A percentile compares a stretch with the other conserved stretches of the same genome.
Conservation (phyloP, 1,284 basidiomycete species). For the Ganoderma boninense region DNA sequence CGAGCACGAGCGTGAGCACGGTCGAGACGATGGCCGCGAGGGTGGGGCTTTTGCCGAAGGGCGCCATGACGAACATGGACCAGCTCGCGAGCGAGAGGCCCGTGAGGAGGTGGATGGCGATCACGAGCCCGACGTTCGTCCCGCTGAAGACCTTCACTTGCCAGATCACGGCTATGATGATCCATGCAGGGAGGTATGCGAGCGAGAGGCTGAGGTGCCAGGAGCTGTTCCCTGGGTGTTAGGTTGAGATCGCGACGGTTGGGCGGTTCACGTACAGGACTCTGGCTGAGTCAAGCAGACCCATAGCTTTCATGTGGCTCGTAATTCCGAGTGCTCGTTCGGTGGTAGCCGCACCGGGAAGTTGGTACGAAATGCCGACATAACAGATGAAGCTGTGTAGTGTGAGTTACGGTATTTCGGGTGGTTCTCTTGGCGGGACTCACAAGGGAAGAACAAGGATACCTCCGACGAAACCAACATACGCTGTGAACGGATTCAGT, state of each 20-base stretch:
- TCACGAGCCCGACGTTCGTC: constrained; percentile 67
- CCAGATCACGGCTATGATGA: constrained; percentile 70
- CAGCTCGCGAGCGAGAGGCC: constrained; percentile 76
- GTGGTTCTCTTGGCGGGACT: constrained; percentile 28
- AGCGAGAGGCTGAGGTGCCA: constrained; percentile 70
- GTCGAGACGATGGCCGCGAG: constrained; percentile 74
- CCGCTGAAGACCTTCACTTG: constrained; percentile 69
- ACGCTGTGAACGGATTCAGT: constrained; percentile 49
- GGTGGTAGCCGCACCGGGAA: constrained; percentile 69
- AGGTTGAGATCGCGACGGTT: background rate
- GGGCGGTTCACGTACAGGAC: constrained; percentile 54
- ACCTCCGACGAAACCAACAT: constrained; percentile 63
- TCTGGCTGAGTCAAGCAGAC: constrained; percentile 70
- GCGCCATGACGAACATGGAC: constrained; percentile 73
- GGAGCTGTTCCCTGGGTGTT: constrained; percentile 46
- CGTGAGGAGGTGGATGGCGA: constrained; percentile 71
- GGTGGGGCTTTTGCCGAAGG: constrained; percentile 78
- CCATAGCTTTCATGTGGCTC: constrained; percentile 78
- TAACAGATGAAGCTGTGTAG: constrained; percentile 59
- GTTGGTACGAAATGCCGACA: constrained; percentile 76
- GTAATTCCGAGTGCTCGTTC: constrained; percentile 71
- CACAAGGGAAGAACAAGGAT: constrained; percentile 75
- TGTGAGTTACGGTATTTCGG: constrained; percentile 40
- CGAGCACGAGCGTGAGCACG: constrained; percentile 70
- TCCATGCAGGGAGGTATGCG: constrained; percentile 72